A percentile compares a stretch with the other conserved stretches of the same genome.
phyloP scores from a whole-genome alignment of 768 basidiomycete genomes.

The Exidia glandulosa region DNA sequence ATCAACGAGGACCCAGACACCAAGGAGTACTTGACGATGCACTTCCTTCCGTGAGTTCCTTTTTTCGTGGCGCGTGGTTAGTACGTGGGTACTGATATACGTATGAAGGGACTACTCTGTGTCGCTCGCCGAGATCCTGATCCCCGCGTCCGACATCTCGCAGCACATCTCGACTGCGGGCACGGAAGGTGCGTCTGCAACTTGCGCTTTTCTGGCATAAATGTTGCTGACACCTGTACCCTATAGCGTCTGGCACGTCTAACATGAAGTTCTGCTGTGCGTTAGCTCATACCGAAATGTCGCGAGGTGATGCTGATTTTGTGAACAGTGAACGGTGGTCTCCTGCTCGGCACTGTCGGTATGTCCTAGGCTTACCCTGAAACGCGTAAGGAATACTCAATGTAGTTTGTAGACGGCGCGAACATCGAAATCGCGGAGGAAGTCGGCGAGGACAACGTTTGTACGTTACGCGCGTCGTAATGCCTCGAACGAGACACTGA shows the following conservation, averaged over 20 bases:
- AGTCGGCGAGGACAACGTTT: conserved; percentile 85
- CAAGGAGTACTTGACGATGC: conserved; percentile 73
- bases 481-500: conserved; percentile 4
- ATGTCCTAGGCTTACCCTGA: conserved; percentile 8
- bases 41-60: conserved; percentile 61
- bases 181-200: conserved; percentile 44
- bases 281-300: neutral
- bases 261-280: conserved; percentile 52
- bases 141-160: conserved; percentile 87
- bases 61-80: neutral
- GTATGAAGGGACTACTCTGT: conserved; percentile 14
- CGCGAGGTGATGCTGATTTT: conserved; percentile 17
- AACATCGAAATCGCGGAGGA: conserved; percentile 97
- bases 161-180: conserved; percentile 98
- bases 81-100: neutral
- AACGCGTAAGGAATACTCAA: neutral
- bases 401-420: conserved; percentile 61
- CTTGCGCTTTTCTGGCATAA: conserved; percentile 13
- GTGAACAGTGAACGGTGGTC: conserved; percentile 66
- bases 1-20: conserved; percentile 78
- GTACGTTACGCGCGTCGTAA: conserved; percentile 40
- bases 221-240: neutral
- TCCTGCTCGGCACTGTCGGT: conserved; percentile 77
- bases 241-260: conserved; percentile 53
- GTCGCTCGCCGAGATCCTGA: conserved; percentile 70